These are phyloP conservation scores for Paramecium pentaurelia DNA, from an alignment of 73 alveolate genomes.

Conservation along the genomic window DNA sequence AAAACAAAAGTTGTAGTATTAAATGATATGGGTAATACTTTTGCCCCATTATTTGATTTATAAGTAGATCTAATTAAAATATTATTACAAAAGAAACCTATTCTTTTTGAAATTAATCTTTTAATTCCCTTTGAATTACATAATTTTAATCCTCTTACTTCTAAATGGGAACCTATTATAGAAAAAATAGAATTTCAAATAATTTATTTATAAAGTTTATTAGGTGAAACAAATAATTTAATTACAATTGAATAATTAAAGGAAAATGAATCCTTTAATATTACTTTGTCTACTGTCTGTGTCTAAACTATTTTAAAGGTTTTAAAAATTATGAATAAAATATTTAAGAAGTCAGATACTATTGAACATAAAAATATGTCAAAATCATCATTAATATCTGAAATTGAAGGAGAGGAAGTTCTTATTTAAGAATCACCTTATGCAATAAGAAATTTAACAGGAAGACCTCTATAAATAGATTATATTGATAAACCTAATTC, in stretches of 20 bases:
- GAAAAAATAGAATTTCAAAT: slow-evolving; percentile 21
- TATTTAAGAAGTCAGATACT: background rate
- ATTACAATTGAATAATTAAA: slow-evolving; percentile 17
- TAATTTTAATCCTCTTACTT: background rate
- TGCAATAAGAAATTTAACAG: slow-evolving; percentile 49
- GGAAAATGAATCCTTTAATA: background rate
- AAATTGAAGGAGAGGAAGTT: background rate
- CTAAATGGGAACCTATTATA: slow-evolving; percentile 50
- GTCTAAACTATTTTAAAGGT: background rate
- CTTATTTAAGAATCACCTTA: slow-evolving; percentile 35
- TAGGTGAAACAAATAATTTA: background rate
- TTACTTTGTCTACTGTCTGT: background rate
- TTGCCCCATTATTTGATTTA: slow-evolving; percentile 40
- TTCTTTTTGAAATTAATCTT: background rate
- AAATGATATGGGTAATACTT: slow-evolving; percentile 42
- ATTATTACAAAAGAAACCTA: background rate
- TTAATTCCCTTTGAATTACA: background rate
- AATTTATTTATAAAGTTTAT: background rate
- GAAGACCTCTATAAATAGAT: background rate
- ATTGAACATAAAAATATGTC: background rate
- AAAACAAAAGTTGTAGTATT: slow-evolving; percentile 4
- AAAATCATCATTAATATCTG: background rate
- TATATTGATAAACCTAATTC: background rate
- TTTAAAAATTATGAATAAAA: background rate
- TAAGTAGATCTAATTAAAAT: slow-evolving; percentile 27